Evolutionary conservation across 2,329 filamentous ascomycete genomes (phyloP), one percentile per base, ranked within the genome.

Genomic region (Lasiodiplodia theobromae): DNA sequence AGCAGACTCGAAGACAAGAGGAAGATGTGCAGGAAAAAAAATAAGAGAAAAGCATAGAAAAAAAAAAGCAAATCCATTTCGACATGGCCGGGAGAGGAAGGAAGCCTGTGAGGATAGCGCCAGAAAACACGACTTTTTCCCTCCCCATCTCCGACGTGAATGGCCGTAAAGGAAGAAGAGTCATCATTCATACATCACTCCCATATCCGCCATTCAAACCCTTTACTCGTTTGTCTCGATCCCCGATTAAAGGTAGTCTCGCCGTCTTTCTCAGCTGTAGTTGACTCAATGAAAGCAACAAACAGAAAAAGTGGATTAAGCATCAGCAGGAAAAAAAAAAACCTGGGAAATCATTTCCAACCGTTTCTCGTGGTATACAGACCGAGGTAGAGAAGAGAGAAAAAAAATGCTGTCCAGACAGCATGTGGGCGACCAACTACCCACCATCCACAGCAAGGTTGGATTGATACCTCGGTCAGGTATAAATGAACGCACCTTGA

Each of bases 311-410:
- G 5, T n/a, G 25, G 51, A 63, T 28, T 28, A 49, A 6, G 37
- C 52, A 66, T 37, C 21, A 21, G 14, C 6, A 56, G 58, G n/a
- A 16, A 28, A 44, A 34, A 56, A 23, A 66, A 10, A 4, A 14
- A n/a, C n/a, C 18, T 44, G n/a, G 6, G 28, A 37, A 56, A 54
- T 10, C 52, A 14, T 64, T 63, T 52, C 31, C 60, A 52, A 38
- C 60, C 28, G n/a, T 64, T n/a, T 31, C 60, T 64, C 44, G 23
- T 37, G 60, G 63, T 54, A 37, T 54, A 66, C 49, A 54, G 49
- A 66, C 21, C 34, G 31, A 31, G 34, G 51, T 31, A 47, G 37
- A 60, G 23, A 60, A 53, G 56, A 68, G 18, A 62, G 23, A 66
- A 40, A 21, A 38, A 38, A 18, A 28, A 23, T 25, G 58, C 44